phyloP scores from a whole-genome alignment of 2,329 filamentous ascomycete genomes.

The Ascosphaera apis region DNA sequence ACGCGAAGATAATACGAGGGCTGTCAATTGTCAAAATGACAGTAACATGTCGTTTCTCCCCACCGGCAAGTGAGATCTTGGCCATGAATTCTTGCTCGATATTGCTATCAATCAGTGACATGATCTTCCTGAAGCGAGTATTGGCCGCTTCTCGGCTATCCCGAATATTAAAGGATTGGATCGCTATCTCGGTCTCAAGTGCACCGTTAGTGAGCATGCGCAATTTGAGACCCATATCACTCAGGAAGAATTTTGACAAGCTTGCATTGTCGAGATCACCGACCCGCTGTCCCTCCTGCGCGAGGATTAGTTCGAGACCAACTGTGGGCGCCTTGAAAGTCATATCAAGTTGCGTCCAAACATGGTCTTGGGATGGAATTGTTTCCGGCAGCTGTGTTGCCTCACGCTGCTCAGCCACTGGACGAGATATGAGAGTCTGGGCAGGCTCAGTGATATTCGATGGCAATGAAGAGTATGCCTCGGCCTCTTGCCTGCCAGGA shows the following conservation, averaged over 20 bases:
- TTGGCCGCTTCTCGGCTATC: conserved; percentile 74
- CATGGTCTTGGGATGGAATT: conserved; percentile 40
- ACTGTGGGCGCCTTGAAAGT: conserved; percentile 76
- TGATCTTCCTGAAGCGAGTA: conserved; percentile 95
- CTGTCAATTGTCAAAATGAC: conserved; percentile 88
- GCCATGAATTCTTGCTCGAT: conserved; percentile 95
- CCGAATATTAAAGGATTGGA: conserved; percentile 82
- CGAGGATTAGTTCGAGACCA: conserved; percentile 66
- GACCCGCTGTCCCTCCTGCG: conserved; percentile 53
- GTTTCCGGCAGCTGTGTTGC: conserved; percentile 36
- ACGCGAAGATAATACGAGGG: conserved; percentile 75
- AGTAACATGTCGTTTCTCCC: conserved; percentile 58
- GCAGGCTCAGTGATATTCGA: conserved; percentile 28
- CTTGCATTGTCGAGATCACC: conserved; percentile 56
- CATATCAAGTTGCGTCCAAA: conserved; percentile 84
- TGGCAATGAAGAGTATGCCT: conserved; percentile 52
- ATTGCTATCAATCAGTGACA: conserved; percentile 86
- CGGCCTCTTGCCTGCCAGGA: conserved; percentile 44
- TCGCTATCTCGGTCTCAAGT: conserved; percentile 75
- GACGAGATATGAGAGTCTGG: conserved; percentile 3
- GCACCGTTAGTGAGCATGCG: conserved; percentile 83
- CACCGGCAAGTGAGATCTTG: conserved; percentile 76
- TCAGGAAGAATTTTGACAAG: conserved; percentile 79
- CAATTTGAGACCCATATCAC: conserved; percentile 77
- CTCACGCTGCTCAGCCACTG: conserved; percentile 7